phyloP scores from a whole-genome alignment of 2,329 filamentous ascomycete genomes.

The Mariannaea elegans region DNA sequence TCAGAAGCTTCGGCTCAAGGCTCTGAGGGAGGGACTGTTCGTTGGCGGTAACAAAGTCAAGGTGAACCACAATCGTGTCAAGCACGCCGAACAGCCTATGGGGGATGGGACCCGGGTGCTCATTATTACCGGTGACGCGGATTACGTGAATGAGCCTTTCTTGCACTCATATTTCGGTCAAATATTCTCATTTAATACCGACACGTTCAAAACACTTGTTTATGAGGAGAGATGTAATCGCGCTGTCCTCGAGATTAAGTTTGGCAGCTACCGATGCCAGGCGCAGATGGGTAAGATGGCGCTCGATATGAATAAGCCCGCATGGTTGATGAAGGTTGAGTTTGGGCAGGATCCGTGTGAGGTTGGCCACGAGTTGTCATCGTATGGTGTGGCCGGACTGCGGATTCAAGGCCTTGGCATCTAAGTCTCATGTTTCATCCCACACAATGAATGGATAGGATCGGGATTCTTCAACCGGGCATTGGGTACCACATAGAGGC shows the following conservation, averaged over 20 bases:
- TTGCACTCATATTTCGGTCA: constrained; percentile 53
- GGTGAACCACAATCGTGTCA: constrained; percentile 60
- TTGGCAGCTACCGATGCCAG: constrained; percentile 65
- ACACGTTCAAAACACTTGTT: constrained; percentile 49
- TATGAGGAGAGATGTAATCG: constrained; percentile 29
- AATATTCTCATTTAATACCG: constrained; percentile 58
- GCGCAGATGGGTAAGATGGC: constrained; percentile 57
- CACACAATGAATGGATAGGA: not conserved
- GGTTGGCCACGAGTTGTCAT: constrained; percentile 43
- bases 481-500: no score
- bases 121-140: constrained; percentile 55
- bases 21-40: constrained; percentile 43
- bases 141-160: constrained; percentile 53
- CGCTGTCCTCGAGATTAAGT: constrained; percentile 58
- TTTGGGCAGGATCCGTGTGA: constrained; percentile 51
- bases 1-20: constrained; percentile 40
- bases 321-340: constrained; percentile 49
- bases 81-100: constrained; percentile 44
- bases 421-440: constrained; percentile 20
- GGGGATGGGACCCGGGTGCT: constrained; percentile 57
- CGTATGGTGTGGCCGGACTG: constrained; percentile 44
- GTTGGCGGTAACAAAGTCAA: constrained; percentile 49
- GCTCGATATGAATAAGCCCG: constrained; percentile 46
- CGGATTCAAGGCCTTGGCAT: constrained; percentile 46
- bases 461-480: no score